Evolutionary conservation across 345 rosid species (phyloP).

Genomic region (Populus simonii): DNA sequence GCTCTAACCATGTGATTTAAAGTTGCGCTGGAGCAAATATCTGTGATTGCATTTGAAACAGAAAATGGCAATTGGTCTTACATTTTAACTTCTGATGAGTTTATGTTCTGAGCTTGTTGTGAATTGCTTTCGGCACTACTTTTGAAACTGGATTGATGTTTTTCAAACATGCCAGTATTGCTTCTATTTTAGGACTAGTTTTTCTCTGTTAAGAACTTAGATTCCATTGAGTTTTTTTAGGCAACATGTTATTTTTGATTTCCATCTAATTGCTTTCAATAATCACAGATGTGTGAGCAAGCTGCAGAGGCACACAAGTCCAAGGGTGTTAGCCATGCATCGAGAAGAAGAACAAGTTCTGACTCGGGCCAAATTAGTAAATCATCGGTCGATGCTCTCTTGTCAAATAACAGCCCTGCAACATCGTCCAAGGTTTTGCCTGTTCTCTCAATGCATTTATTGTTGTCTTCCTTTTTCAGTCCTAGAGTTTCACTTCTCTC

Average conservation of each 20-base stretch:
- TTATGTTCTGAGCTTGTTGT: no score
- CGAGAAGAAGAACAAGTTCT: constrained; percentile 70
- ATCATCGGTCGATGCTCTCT: constrained; percentile 89
- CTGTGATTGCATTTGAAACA: not conserved
- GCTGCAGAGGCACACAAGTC: constrained; percentile 96
- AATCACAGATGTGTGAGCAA: constrained; percentile 87
- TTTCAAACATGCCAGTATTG: no score
- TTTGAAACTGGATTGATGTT: not conserved
- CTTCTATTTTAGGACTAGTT: no score
- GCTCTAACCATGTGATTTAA: not conserved
- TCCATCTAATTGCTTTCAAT: not conserved
- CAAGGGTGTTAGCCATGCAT: constrained; percentile 51
- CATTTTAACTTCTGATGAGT: no score
- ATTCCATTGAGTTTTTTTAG: not conserved
- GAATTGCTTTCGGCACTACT: no score
- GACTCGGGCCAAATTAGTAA: constrained; percentile 58
- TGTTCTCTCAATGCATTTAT: not conserved
- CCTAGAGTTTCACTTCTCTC: not conserved
- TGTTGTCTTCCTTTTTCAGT: not conserved
- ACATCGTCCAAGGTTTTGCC: constrained; percentile 55
- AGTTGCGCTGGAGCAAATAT: not conserved
- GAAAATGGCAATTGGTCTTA: not conserved
- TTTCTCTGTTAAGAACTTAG: no score
- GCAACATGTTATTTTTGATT: not conserved
- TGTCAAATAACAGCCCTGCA: constrained; percentile 53